Evolutionary conservation across 768 basidiomycete species (phyloP).

Genomic region (Trametes villosa): DNA sequence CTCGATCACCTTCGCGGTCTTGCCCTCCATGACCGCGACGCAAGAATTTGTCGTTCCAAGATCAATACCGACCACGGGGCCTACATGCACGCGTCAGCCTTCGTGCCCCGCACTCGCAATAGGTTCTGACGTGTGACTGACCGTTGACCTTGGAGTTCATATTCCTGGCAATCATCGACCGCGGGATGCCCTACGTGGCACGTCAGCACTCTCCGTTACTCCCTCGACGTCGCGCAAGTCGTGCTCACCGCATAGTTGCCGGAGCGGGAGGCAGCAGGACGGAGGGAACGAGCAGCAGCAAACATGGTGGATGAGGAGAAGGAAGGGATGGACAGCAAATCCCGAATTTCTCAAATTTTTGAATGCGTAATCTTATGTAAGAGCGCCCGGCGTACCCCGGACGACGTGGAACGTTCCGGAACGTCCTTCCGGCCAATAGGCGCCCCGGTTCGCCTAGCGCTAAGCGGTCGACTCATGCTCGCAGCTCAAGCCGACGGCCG

Average conservation of each 20-base stretch:
- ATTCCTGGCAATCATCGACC: constrained; percentile 81
- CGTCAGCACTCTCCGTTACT: constrained; percentile 9
- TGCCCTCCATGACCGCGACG: constrained; percentile 94
- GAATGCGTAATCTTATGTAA: constrained; percentile 30
- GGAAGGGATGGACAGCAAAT: constrained; percentile 35
- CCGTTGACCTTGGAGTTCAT: constrained; percentile 96
- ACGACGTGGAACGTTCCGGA: constrained; percentile 28
- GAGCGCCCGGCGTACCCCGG: constrained; percentile 17
- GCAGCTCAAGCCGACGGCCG: neutral
- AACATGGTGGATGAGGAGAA: constrained; percentile 67
- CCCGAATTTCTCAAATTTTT: constrained; percentile 27
- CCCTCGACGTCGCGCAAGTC: neutral
- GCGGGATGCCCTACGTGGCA: constrained; percentile 58
- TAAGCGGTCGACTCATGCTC: neutral
- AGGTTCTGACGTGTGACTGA: constrained; percentile 39
- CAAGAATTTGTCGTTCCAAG: constrained; percentile 93
- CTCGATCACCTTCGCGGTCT: constrained; percentile 93
- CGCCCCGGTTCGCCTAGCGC: no score
- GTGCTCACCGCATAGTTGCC: constrained; percentile 64
- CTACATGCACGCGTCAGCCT: constrained; percentile 38
- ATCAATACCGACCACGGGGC: constrained; percentile 95
- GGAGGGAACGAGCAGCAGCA: constrained; percentile 67
- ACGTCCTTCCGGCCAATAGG: constrained; percentile 1
- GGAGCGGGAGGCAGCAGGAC: constrained; percentile 59
- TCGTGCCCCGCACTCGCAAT: neutral